These are phyloP conservation scores for Ceratocystis cubensis DNA, from an alignment of 2,329 filamentous ascomycete genomes.

Conservation along the genomic window DNA sequence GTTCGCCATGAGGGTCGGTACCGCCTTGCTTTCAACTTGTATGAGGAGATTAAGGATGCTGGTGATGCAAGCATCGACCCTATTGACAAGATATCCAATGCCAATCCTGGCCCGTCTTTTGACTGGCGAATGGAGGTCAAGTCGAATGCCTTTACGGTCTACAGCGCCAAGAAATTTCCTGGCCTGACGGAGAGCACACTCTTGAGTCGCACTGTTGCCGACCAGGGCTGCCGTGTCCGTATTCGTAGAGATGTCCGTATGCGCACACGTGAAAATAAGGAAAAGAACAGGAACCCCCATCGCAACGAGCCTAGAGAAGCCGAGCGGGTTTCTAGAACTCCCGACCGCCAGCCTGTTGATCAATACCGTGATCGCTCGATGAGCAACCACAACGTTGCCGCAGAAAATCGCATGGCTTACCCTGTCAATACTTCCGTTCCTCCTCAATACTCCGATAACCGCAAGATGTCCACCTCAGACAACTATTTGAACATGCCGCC, in stretches of 20 bases:
- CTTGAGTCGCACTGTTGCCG: constrained; percentile 79
- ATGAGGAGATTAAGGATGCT: constrained; percentile 80
- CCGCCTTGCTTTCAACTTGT: constrained; percentile 80
- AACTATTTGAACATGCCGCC: neutral
- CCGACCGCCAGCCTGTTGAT: constrained; percentile 23
- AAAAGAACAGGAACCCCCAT: constrained; percentile 32
- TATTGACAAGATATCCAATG: constrained; percentile 28
- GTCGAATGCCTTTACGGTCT: constrained; percentile 76
- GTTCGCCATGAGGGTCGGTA: constrained; percentile 93
- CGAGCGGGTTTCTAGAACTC: constrained; percentile 29
- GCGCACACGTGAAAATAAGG: constrained; percentile 68
- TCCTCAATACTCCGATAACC: constrained; percentile 9
- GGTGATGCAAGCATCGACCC: constrained; percentile 58
- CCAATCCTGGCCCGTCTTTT: constrained; percentile 44
- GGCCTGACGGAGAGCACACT: constrained; percentile 80
- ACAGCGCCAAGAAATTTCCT: constrained; percentile 96
- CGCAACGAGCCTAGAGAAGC: constrained; percentile 45
- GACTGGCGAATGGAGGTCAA: constrained; percentile 84
- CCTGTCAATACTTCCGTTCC: constrained; percentile 6
- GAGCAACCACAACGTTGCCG: constrained; percentile 43
- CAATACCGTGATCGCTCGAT: constrained; percentile 42
- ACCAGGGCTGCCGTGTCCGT: constrained; percentile 91
- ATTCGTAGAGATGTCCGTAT: constrained; percentile 90
- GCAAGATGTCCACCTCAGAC: constrained; percentile 6
- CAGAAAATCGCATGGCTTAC: constrained; percentile 13